A percentile compares a stretch with the other conserved stretches of the same genome.
phyloP scores from a whole-genome alignment of 2,329 filamentous ascomycete species.

The Microdochium bolleyi region DNA sequence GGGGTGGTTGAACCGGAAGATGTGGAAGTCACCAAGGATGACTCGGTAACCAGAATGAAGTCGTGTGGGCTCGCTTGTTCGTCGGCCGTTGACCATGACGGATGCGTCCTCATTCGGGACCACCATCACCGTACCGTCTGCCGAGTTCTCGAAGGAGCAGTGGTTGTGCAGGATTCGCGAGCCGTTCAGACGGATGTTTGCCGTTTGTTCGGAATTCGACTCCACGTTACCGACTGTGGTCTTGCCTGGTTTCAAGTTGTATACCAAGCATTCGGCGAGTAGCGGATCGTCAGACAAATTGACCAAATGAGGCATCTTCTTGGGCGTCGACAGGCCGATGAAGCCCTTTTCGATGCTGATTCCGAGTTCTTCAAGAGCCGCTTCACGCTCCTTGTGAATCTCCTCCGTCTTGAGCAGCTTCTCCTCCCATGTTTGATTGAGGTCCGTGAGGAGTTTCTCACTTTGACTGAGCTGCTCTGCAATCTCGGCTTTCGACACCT shows the following conservation, averaged over 20 bases:
- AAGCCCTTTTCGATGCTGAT: conserved; percentile 99
- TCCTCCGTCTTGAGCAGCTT: conserved; percentile 91
- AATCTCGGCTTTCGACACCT: conserved; percentile 97
- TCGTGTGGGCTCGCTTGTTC: conserved; percentile 77
- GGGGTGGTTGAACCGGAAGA: conserved; percentile 96
- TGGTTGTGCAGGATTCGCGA: conserved; percentile 89
- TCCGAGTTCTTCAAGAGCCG: conserved; percentile 88
- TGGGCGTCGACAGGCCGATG: conserved; percentile 87
- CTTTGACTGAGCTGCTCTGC: conserved; percentile 93
- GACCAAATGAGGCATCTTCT: conserved; percentile 98
- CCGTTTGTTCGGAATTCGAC: conserved; percentile 62
- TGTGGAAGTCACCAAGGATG: conserved; percentile 96
- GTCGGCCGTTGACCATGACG: conserved; percentile 95
- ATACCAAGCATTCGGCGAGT: conserved; percentile 90
- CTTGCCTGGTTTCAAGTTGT: conserved; percentile 92
- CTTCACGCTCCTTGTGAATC: conserved; percentile 95
- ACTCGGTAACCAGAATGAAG: conserved; percentile 89
- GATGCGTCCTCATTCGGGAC: conserved; percentile 85
- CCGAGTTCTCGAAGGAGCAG: conserved; percentile 81
- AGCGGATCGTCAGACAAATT: conserved; percentile 94
- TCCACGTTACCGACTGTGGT: conserved; percentile 95
- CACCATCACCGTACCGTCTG: conserved; percentile 87
- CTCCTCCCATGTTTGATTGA: conserved; percentile 98
- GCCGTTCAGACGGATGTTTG: conserved; percentile 89
- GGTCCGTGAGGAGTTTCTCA: conserved; percentile 89